Conservation (phyloP, 768 basidiomycete genomes). For the Auriscalpium microsporum region DNA sequence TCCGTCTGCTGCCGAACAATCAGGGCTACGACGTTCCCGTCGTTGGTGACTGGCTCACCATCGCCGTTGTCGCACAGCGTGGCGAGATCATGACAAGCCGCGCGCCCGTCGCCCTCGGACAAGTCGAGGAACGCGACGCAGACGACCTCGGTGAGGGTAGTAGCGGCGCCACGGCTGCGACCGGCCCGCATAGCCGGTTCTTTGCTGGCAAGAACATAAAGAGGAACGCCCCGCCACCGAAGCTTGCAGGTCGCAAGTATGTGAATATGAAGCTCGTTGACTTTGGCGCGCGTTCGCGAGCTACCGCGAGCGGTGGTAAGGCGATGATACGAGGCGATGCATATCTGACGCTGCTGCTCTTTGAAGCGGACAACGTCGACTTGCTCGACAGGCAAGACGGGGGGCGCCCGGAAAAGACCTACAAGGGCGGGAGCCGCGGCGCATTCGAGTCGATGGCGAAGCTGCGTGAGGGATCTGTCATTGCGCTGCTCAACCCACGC, state of each 20-base stretch:
- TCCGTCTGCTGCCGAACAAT: constrained; percentile 63
- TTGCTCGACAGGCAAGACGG: constrained; percentile 43
- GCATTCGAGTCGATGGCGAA: constrained; percentile 87
- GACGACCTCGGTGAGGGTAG: constrained; percentile 11
- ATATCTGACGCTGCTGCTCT: constrained; percentile 72
- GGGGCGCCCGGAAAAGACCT: constrained; percentile 49
- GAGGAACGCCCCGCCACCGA: constrained; percentile 23
- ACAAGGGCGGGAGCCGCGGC: constrained; percentile 85
- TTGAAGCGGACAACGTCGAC: constrained; percentile 76
- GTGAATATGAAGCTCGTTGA: constrained; percentile 80
- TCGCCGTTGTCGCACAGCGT: constrained; percentile 91
- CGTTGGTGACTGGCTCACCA: constrained; percentile 89
- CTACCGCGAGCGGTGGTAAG: constrained; percentile 45
- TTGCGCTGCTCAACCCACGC: constrained; percentile 82
- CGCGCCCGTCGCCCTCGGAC: constrained; percentile 49
- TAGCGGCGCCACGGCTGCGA: neutral
- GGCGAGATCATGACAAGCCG: constrained; percentile 68
- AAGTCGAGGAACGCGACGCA: constrained; percentile 32
- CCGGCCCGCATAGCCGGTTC: neutral
- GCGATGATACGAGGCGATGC: constrained; percentile 73
- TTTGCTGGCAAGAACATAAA: constrained; percentile 10
- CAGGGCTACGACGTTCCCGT: constrained; percentile 89
- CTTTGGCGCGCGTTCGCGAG: constrained; percentile 56
- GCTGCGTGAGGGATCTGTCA: constrained; percentile 80
- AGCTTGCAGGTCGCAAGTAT: constrained; percentile 65